Evolutionary conservation across 371 early-diverging fungal species (phyloP).

Genomic region (Gilbertella persicaria): DNA sequence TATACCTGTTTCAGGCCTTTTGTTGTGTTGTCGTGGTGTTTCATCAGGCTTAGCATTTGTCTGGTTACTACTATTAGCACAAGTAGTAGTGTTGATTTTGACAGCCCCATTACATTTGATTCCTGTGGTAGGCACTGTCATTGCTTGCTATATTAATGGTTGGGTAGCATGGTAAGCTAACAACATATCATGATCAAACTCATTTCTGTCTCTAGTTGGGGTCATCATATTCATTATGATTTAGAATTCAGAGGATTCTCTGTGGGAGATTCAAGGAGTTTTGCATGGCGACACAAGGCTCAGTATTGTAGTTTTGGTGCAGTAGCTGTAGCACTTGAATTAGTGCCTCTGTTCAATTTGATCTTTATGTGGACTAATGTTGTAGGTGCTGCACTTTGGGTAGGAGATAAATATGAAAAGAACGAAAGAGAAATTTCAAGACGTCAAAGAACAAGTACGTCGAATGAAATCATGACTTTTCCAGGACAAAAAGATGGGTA

Average conservation of each 20-base stretch:
- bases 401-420: slow-evolving; percentile 61
- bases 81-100: slow-evolving; percentile 48
- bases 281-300: slow-evolving; percentile 42
- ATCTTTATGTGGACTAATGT: slow-evolving; percentile 78
- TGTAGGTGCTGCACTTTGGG: slow-evolving; percentile 78
- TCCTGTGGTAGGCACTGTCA: slow-evolving; percentile 56
- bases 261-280: slow-evolving; percentile 45
- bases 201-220: slow-evolving; percentile 35
- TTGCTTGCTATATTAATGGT: slow-evolving; percentile 63
- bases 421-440: slow-evolving; percentile 32
- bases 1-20: slow-evolving; percentile 30
- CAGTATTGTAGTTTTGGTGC: slow-evolving; percentile 63
- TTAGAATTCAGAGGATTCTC: slow-evolving; percentile 58
- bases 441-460: slow-evolving; percentile 4
- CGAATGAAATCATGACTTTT: slow-evolving; percentile 1
- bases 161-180: slow-evolving; percentile 49
- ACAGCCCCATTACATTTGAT: slow-evolving; percentile 64
- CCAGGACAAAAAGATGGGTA: slow-evolving; percentile 15
- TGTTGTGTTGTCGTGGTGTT: slow-evolving; percentile 46
- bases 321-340: slow-evolving; percentile 62
- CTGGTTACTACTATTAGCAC: slow-evolving; percentile 28
- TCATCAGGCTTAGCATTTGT: slow-evolving; percentile 32
- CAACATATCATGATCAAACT: neutral
- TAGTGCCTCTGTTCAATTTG: slow-evolving; percentile 68
- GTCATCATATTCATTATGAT: slow-evolving; percentile 58